phyloP scores from a whole-genome alignment of 2,329 filamentous ascomycete genomes.

The Chrysoporthe puriensis region DNA sequence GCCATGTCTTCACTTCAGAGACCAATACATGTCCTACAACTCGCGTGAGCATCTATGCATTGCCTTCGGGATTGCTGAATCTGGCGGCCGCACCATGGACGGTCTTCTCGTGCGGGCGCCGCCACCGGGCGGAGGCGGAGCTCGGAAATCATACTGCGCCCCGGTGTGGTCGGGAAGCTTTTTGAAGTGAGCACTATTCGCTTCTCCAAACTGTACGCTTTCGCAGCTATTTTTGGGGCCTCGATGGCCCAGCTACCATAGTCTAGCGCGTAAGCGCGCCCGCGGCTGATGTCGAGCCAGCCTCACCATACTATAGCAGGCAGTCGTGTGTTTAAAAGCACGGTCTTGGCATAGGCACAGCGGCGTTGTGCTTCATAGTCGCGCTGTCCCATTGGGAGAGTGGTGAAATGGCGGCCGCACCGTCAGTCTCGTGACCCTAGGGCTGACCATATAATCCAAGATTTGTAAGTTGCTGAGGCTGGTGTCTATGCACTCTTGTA shows the following conservation, averaged over 20 bases:
- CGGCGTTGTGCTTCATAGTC: not conserved
- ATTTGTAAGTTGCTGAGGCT: constrained; percentile 3
- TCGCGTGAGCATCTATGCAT: not conserved
- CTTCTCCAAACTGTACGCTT: not conserved
- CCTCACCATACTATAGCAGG: not conserved
- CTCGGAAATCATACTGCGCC: constrained; percentile 13
- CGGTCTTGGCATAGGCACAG: not conserved
- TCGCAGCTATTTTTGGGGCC: constrained; percentile 11
- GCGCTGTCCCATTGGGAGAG: not conserved
- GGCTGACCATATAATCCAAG: not conserved
- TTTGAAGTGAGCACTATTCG: constrained; percentile 1
- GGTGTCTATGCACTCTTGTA: not conserved
- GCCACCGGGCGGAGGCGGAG: constrained; percentile 13
- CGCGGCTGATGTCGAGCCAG: constrained; percentile 14
- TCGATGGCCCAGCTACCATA: not conserved
- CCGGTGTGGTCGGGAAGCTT: not conserved
- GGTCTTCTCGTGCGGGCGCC: not conserved
- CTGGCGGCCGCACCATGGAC: not conserved
- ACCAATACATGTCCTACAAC: not conserved
- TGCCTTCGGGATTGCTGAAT: not conserved
- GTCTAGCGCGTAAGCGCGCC: constrained; percentile 22
- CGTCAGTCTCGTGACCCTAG: not conserved
- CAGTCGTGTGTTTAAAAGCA: not conserved
- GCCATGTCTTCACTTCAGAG: not conserved
- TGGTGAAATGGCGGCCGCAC: not conserved